Evolutionary conservation across 768 basidiomycete species (phyloP).

Genomic region (Coprinopsis cinerea): DNA sequence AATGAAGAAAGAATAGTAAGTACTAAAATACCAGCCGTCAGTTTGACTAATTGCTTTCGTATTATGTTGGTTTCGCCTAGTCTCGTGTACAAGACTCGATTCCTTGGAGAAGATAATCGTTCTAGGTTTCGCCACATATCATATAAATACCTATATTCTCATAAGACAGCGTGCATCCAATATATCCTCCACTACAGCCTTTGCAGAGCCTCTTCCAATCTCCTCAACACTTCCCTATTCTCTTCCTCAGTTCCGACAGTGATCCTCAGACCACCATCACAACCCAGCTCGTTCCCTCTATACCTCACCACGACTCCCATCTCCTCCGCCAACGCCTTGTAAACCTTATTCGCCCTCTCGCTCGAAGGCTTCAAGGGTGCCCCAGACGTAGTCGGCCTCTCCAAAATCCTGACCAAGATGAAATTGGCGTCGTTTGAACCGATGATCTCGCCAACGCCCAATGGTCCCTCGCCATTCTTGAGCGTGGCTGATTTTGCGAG

Average conservation of each 20-base stretch:
- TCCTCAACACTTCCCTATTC: constrained; percentile 53
- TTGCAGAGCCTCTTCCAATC: constrained; percentile 44
- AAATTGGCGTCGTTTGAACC: constrained; percentile 92
- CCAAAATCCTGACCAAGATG: constrained; percentile 71
- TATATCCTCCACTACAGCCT: neutral
- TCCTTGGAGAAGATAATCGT: too few species aligned
- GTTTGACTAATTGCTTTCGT: too few species aligned
- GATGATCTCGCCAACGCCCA: constrained; percentile 60
- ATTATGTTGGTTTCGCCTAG: too few species aligned
- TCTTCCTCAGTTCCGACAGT: constrained; percentile 86
- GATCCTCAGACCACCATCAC: constrained; percentile 80
- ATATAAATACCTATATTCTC: too few species aligned
- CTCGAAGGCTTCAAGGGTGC: constrained; percentile 21
- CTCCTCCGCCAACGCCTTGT: constrained; percentile 79
- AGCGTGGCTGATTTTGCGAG: constrained; percentile 30
- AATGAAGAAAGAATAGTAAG: too few species aligned
- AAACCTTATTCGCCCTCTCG: constrained; percentile 54
- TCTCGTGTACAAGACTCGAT: too few species aligned
- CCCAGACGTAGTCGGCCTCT: constrained; percentile 9
- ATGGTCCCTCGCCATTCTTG: too few species aligned
- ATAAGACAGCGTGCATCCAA: too few species aligned
- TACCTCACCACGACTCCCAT: constrained; percentile 87
- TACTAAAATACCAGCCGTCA: too few species aligned
- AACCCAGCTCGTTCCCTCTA: constrained; percentile 82
- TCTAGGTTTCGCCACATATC: too few species aligned